Evolutionary conservation across 148 eudicot genomes (phyloP), one percentile per base, ranked within the genome.

Genomic region (Rhododendron williamsianum): DNA sequence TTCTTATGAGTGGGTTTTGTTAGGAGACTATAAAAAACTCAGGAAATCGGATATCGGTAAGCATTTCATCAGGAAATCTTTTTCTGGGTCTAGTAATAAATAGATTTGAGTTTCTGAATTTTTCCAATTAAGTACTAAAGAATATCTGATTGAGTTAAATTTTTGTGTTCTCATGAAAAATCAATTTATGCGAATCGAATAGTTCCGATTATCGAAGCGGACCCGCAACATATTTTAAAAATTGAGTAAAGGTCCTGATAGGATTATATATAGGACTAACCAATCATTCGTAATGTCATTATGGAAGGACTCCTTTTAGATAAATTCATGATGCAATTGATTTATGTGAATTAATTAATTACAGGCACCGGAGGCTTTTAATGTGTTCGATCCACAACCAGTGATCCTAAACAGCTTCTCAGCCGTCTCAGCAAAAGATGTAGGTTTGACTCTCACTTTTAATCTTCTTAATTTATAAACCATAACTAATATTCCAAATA

Each of bases 301-400:
- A 16, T 54, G 69, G 9, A 23, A 65, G 10, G 71, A n/a, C 30
- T 65, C 12, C 11, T 23, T 65, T 23, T 65, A n/a, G 11, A 0
- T 67, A 25, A 67, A 11, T 74, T 74, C 6, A 74, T 74, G 56
- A 51, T 10, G 56, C 12, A 11, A 1, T n/a, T n/a, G n/a, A n/a
- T 81, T 2, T 69, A 36, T 76, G 8, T 51, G 56, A 12, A 11
- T 13, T 52, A 52, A 52, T 52, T 15, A 30, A 11, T 10, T 83
- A 12, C 93, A 95, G 98, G 88, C 86, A 18, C 95, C 96, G 18
- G 84, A 90, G 15, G 96, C 96, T 80, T 95, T 95, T 88, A 87
- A 93, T 69, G 91, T 93, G 36, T 94, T 91, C 46, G 93, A 94
- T 82, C 93, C 92, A 9, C 89, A 90, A 23, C 85, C 93, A 6